Base-by-base conservation (phyloP, 2,329 filamentous ascomycete species). In the Cytospora leucostoma region DNA sequence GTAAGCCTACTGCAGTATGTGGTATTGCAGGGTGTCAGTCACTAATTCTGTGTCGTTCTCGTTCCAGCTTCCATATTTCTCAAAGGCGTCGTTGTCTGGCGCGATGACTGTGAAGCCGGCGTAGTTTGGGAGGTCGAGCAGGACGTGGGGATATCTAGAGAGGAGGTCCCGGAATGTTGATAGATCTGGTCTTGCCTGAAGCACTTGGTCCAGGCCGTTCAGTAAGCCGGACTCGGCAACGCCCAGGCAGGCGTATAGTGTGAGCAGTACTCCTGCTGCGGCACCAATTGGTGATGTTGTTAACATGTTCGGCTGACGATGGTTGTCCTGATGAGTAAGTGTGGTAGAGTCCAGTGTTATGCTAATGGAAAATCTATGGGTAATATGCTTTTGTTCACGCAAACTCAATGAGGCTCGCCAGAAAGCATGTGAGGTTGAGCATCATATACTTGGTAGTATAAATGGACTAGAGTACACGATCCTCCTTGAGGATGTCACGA, bases 81-180 rank as follows among this genome's bases (percentile, higher is more conserved):
- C 76, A 75, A 90, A 86, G 15, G 86, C 86, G 2, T 77, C 75
- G 71, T 89, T 86, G 71, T 76, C 80, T 2, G 88, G 88, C 0
- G 83, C 86, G 67, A 91, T 89, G 65, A 80, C 78, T 2, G 80
- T 82, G 38, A 81, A 74, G 55, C 80, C 80, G 19, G 74, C 67
- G 38, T 75, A 74, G 63, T 70, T 79, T 7, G 79, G 79, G 11
- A 82, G 67, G 61, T 80, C 74, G 6, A 80, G 70, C 2, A 82
- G 67, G 38, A 81, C 72, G 19, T 80, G 73, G 3, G 80, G 79
- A 59, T 79, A 80, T 56, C 35, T 50, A 21, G 35, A 50, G 27
- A 50, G 27, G 44, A 56, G 21, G 2, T 38, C 27, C 21, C 13
- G 21, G 12, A 38, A 51, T n/a, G 17, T 56, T 17, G 53, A 56